A percentile compares a stretch with the other conserved stretches of the same genome.
Conservation (phyloP, 176 grass and related monocot genomes). For the Aegilops tauschii region DNA sequence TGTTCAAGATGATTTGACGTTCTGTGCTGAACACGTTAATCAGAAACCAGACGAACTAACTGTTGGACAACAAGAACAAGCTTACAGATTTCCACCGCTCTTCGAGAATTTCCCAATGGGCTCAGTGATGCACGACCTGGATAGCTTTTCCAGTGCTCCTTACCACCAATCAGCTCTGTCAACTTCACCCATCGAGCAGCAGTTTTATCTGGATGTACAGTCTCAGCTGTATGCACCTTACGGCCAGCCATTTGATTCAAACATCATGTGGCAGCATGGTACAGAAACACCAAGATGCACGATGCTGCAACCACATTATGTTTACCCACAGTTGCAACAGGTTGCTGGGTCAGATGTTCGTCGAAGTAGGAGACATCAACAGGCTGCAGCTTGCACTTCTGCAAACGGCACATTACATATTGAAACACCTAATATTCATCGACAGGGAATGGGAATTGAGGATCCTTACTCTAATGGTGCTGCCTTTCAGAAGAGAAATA, state of each 20-base stretch:
- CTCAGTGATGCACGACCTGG: neutral
- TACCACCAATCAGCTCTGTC: slow-evolving; percentile 22
- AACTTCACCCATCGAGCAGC: slow-evolving; percentile 21
- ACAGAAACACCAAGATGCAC: slow-evolving; percentile 31
- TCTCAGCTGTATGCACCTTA: slow-evolving; percentile 21
- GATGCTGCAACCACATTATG: slow-evolving; percentile 27
- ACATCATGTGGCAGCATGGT: slow-evolving; percentile 25
- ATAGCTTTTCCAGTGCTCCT: slow-evolving; percentile 6
- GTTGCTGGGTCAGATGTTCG: slow-evolving; percentile 32
- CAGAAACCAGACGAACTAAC: neutral
- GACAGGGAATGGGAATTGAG: slow-evolving; percentile 3
- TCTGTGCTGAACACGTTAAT: slow-evolving; percentile 19
- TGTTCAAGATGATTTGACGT: slow-evolving; percentile 21
- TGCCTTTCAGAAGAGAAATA: slow-evolving; percentile 26
- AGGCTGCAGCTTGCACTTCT: neutral
- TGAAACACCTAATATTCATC: slow-evolving; percentile 25
- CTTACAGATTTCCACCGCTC: slow-evolving; percentile 5
- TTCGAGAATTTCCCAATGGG: slow-evolving; percentile 26
- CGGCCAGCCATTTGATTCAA: slow-evolving; percentile 40
- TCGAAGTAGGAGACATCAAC: slow-evolving; percentile 31
- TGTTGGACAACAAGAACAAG: slow-evolving; percentile 25
- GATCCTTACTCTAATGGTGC: slow-evolving; percentile 22
- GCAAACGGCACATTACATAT: slow-evolving; percentile 21
- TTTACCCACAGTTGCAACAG: slow-evolving; percentile 40
- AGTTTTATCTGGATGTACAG: slow-evolving; percentile 35